Percentiles rank a stretch among this genome's conserved stretches.
These are phyloP conservation scores for Nicotiana noctiflora DNA, from an alignment of 257 asterid genomes.

Conservation along the genomic window DNA sequence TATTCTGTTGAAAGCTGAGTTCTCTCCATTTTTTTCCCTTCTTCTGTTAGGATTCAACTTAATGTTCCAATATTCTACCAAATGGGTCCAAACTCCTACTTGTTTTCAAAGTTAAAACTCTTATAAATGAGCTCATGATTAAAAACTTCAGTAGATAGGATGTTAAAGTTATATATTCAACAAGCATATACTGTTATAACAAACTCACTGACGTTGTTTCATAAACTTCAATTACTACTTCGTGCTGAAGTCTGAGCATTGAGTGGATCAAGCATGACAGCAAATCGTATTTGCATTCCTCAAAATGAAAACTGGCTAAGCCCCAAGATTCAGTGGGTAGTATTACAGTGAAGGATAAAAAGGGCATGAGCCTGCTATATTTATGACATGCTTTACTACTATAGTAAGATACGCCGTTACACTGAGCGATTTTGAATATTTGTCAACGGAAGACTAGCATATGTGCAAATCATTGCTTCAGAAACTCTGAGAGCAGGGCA, in stretches of 20 bases:
- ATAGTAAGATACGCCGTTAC: neutral
- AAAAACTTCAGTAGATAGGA: neutral
- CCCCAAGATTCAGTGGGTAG: constrained; percentile 1
- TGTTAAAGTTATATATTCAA: neutral
- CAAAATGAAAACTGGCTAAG: constrained; percentile 19
- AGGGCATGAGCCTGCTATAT: neutral
- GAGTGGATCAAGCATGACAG: constrained; percentile 6
- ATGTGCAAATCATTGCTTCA: constrained; percentile 27
- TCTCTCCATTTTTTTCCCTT: neutral
- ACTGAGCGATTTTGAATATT: neutral
- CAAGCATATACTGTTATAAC: neutral
- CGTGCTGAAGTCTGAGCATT: too few relatives aligned
- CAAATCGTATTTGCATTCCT: constrained; percentile 18
- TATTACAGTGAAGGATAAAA: neutral
- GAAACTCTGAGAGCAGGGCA: constrained; percentile 20
- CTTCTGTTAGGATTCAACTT: constrained; percentile 2
- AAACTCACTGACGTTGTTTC: neutral
- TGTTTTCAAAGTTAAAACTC: neutral
- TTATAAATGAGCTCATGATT: neutral
- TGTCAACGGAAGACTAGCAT: constrained; percentile 21
- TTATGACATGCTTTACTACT: neutral
- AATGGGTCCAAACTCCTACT: neutral
- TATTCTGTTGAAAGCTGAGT: constrained; percentile 12
- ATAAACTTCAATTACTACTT: neutral
- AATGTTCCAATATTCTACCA: constrained; percentile 11